Base-by-base conservation (phyloP, 345 rosid species). In the Hypericum androsaemum region DNA sequence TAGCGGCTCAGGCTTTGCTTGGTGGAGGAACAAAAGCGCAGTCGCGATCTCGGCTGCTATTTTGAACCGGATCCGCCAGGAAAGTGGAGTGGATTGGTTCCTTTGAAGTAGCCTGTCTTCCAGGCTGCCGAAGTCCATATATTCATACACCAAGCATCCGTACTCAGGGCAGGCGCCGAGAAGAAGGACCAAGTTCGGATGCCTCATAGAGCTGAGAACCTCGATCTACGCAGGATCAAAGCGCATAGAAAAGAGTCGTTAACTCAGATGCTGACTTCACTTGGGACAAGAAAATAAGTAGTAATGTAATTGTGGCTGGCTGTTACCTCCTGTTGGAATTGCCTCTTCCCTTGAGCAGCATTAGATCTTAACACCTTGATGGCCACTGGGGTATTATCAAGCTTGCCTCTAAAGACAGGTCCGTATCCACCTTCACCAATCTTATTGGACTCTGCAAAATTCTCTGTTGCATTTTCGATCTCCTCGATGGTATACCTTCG, bases 401-500 rank as follows among this genome's bases (percentile, higher is more conserved):
- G 88, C 64, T 53, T 89, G 38, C 88, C 97, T 70, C 73, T 67
- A 56, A 73, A 89, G 15, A 89, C 97, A 8, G 95, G 97, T 70
- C 97, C 97, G 45, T 89, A 89, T 42, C 97, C 97, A 0, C 97
- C 97, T 74, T 86, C 95, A 22, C 97, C 97, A 44, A 89, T 77
- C 65, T 81, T 86, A 48, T 61, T 76, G 9, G 66, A 36, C 11
- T 54, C 61, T 7, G 81, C 39, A 44, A 89, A 89, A 3, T 48
- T 64, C 1, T 70, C 70, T 17, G 95, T 86, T 22, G 97, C 88
- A 32, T 53, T 80, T 77, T 89, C 94, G 3, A 89, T 81, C 66
- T 89, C 94, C 39, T 80, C 81, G 7, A 89, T 84, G 8, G 75
- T 63, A 71, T 86, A 89, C 65, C 60, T 89, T 69, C 94, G 73